phyloP scores from a whole-genome alignment of 202 grass and related monocot genomes.

The Sporobolus alterniflorus region DNA sequence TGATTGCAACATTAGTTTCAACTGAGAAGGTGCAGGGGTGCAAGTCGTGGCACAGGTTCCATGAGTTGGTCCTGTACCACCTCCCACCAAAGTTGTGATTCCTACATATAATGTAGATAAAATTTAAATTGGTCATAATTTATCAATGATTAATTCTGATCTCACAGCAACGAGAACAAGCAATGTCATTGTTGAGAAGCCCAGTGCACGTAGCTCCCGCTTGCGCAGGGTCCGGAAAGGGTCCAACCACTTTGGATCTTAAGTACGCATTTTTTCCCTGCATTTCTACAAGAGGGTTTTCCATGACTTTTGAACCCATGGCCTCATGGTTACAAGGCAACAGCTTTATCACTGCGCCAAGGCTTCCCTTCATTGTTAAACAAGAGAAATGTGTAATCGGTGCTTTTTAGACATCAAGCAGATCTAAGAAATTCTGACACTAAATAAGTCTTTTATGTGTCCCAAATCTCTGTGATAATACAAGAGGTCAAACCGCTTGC shows the following conservation, averaged over 20 bases:
- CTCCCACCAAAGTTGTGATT: slow-evolving; percentile 93
- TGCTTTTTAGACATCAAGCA: slow-evolving; percentile 3
- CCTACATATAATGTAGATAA: slow-evolving; percentile 51
- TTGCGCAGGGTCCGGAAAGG: too few relatives aligned
- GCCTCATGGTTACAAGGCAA: too few relatives aligned
- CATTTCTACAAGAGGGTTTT: too few relatives aligned
- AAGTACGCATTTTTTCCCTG: too few relatives aligned
- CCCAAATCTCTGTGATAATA: slow-evolving; percentile 11
- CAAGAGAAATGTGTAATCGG: not conserved
- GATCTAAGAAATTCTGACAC: too few relatives aligned
- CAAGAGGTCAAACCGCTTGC: slow-evolving; percentile 77
- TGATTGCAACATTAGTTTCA: slow-evolving; percentile 96
- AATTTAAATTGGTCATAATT: slow-evolving; percentile 26
- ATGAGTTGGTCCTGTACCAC: slow-evolving; percentile 98
- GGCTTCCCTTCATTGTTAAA: not conserved
- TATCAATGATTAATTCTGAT: slow-evolving; percentile 8
- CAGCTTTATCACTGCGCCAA: too few relatives aligned
- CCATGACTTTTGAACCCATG: too few relatives aligned
- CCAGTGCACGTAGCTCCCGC: too few relatives aligned
- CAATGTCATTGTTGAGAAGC: slow-evolving; percentile 3
- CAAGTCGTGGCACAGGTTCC: slow-evolving; percentile 99
- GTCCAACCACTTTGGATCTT: too few relatives aligned
- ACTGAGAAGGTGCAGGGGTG: slow-evolving; percentile 85
- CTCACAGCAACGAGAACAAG: not conserved
- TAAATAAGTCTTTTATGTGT: not conserved